Percentiles rank a stretch among this genome's conserved stretches.
phyloP scores from a whole-genome alignment of 495 filamentous ascomycete species.

The Platismatia glauca region DNA sequence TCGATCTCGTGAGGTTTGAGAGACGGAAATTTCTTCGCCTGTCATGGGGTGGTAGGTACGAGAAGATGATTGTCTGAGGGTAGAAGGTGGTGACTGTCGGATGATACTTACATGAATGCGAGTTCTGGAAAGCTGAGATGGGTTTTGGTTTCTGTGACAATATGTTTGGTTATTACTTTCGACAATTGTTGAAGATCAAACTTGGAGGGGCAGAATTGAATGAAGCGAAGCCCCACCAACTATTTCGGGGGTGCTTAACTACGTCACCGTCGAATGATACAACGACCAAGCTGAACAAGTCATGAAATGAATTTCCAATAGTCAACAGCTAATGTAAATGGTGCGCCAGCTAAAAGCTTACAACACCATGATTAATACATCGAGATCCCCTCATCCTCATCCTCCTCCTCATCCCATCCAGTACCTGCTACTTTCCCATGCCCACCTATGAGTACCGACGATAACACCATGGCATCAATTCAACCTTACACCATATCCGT shows the following conservation, averaged over 20 bases:
- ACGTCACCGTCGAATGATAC: too few species aligned
- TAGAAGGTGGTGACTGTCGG: background rate
- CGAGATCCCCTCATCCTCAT: too few species aligned
- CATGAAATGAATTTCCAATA: too few species aligned
- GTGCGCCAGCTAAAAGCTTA: background rate
- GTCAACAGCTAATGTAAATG: too few species aligned
- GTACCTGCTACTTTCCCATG: background rate
- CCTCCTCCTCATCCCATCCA: constrained; percentile 1
- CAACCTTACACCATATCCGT: constrained; percentile 34
- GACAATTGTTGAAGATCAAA: background rate
- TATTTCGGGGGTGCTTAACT: too few species aligned
- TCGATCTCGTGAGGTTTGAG: background rate
- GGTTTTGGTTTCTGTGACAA: background rate
- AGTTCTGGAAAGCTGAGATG: background rate
- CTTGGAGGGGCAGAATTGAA: constrained; percentile 3
- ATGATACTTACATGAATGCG: background rate
- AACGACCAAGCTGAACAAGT: too few species aligned
- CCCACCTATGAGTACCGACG: background rate
- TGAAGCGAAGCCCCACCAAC: too few species aligned
- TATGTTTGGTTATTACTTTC: background rate
- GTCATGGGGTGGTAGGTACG: background rate
- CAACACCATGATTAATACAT: background rate
- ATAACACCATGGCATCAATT: constrained; percentile 17
- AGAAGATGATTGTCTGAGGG: background rate
- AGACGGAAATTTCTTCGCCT: background rate